Base-by-base conservation (phyloP, 1,284 basidiomycete species). In the Cryptococcus sp. region DNA sequence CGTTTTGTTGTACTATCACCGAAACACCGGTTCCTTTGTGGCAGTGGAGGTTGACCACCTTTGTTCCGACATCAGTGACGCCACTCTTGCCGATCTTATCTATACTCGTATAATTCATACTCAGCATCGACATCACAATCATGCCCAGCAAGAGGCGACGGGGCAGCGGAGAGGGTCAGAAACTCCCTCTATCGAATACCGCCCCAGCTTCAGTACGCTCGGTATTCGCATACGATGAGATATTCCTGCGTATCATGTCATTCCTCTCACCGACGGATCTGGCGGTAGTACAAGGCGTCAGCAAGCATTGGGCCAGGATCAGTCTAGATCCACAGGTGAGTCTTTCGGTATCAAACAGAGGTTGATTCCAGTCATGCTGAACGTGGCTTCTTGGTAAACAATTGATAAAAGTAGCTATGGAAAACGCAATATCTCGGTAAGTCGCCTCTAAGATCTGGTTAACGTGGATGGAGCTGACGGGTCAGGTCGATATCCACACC, bases 201-300 rank as follows among this genome's bases (percentile, higher is more conserved):
- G 28, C 28, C 28, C 28, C 28, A 28, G 28, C 28, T 11, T 28
- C 28, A 4, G 28, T 28, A 11, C 28, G 28, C 28, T 19, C 36
- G 36, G 18, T 43, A 18, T 73, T 72, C 50, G 57, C 55, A 1
- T 70, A 69, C 42, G 65, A 73, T 48, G 74, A 76, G 62, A 64
- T 76, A 32, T 74, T 76, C 50, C 62, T 76, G 3, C 66, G 71
- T 28, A 67, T 76, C 23, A 57, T 76, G 10, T 64, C 63, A 2
- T 73, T 70, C 45, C 60, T 76, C 7, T 37, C 54, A 13, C 57
- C 68, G 7, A 43, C 52, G 14, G 69, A 73, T 22, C 61, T 76
- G 11, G 70, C 65, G 0, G 52, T 43, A n/a, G 60, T 66, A 3
- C 73, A 76, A 55, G 48, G 60, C 1, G 73, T 75, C 3, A 65